phyloP scores from a whole-genome alignment of 805 yeast species.

The Dipodascopsis uninucleata region DNA sequence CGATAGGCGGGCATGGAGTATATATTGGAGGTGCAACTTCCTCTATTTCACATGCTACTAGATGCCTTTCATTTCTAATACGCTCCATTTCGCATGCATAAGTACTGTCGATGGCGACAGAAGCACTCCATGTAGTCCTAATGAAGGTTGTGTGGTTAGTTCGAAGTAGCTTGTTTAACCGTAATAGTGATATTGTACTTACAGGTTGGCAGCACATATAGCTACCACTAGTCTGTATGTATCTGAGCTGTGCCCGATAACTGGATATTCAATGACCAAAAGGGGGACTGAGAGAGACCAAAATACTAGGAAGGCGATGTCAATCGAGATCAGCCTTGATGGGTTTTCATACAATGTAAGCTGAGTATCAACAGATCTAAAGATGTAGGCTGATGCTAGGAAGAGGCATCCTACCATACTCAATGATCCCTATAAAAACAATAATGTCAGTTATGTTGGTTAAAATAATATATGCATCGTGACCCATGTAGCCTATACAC shows the following conservation, averaged over 20 bases:
- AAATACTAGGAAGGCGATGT: slow-evolving; percentile 10
- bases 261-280: slow-evolving; percentile 14
- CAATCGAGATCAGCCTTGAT: slow-evolving; percentile 3
- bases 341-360: slow-evolving; percentile 3
- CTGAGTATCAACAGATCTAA: neutral
- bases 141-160: no score
- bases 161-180: slow-evolving; percentile 6
- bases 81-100: no score
- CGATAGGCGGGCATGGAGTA: no score
- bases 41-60: no score
- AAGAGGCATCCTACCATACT: slow-evolving; percentile 1
- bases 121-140: no score
- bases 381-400: slow-evolving; percentile 1
- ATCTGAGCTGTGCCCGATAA: neutral
- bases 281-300: slow-evolving; percentile 20
- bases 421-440: neutral
- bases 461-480: no score
- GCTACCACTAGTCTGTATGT: slow-evolving; percentile 3
- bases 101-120: no score
- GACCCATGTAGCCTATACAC: no score
- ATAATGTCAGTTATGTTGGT: no score
- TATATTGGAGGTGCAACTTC: no score
- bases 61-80: no score
- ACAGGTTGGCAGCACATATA: slow-evolving; percentile 10
- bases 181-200: neutral